These are phyloP conservation scores for Penicillium subrubescens DNA, from an alignment of 495 filamentous ascomycete genomes.

Conservation along the genomic window DNA sequence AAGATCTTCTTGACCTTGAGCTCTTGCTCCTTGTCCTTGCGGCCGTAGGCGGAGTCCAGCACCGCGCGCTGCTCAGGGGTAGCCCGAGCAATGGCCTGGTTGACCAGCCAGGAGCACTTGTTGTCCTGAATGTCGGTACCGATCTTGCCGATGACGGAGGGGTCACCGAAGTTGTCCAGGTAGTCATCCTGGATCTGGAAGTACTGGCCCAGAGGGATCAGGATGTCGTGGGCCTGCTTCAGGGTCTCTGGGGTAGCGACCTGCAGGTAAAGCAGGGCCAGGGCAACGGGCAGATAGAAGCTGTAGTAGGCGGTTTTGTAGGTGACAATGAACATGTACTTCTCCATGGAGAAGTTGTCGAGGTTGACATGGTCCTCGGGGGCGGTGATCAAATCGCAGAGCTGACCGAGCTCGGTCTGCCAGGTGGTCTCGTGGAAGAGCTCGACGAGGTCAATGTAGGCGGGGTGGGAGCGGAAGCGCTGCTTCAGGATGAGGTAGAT, in stretches of 20 bases:
- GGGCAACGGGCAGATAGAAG: constrained; percentile 97
- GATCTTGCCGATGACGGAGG: constrained; percentile 96
- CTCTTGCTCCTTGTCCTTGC: constrained; percentile 80
- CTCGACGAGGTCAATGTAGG: constrained; percentile 88
- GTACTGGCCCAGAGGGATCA: constrained; percentile 98
- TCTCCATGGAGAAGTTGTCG: constrained; percentile 88
- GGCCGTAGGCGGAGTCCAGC: constrained; percentile 82
- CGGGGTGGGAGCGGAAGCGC: constrained; percentile 80
- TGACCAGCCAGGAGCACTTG: constrained; percentile 98
- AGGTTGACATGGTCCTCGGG: constrained; percentile 88
- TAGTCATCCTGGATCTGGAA: constrained; percentile 99
- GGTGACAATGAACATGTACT: constrained; percentile 97
- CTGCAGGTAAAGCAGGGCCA: constrained; percentile 79
- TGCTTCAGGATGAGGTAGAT: constrained; percentile 94
- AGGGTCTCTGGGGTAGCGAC: constrained; percentile 83
- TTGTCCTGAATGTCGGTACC: constrained; percentile 99
- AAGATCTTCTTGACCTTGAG: constrained; percentile 84
- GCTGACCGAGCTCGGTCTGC: constrained; percentile 93
- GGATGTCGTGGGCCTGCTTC: constrained; percentile 80
- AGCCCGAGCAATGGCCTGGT: constrained; percentile 80
- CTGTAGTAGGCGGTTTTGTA: constrained; percentile 99
- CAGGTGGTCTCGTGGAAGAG: constrained; percentile 92
- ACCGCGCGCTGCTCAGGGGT: constrained; percentile 79
- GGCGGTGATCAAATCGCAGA: constrained; percentile 91
- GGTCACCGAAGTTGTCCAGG: constrained; percentile 94